Base-by-base conservation (phyloP, 352 stramenopile species). In the Pythium apleroticum region DNA sequence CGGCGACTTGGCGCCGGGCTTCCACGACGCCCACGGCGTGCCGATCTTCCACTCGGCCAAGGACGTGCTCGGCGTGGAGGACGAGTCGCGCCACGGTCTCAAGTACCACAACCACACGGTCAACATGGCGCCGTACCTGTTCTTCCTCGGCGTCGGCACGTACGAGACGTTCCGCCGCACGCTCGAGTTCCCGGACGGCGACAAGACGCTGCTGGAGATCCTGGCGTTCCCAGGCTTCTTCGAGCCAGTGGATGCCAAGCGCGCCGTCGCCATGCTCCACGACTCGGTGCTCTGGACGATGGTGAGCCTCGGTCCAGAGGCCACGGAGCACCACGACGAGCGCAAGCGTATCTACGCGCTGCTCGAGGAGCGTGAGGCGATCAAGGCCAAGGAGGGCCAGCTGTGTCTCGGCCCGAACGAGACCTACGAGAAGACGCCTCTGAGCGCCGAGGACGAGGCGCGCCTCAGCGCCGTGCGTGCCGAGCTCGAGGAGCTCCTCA, bases 81-180 rank as follows among this genome's bases (percentile, higher is more conserved):
- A 90, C 30, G 41, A 75, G 45, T 77, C 72, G 46, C 79, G 83
- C 52, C 83, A 91, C 58, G 83, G 73, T 28, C 71, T 91, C 59
- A 91, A 90, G 71, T 91, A 90, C 71, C 75, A 87, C 73, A 91
- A 91, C 68, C 83, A 91, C 72, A 89, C 75, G 68, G 80, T 90
- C n/a, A 90, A 90, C 72, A 92, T 92, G 83, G 83, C 83, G 28
- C 83, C 83, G 60, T 92, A 92, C 64, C 62, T 92, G 50, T 92
- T 92, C 56, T 92, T 92, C 74, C 60, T 92, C 3, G 81, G 83
- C 27, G 81, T 89, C n/a, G 83, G 83, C 54, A 79, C 80, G 56
- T 92, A 90, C 73, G 81, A 89, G 66, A 90, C 81, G 45, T 92
- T 82, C 66, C 77, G 81, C 45, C 76, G 80, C 39, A 88, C 76